Percentiles rank a stretch among this genome's conserved stretches.
Conservation (phyloP, 257 asterid species). For the Capsicum baccatum region DNA sequence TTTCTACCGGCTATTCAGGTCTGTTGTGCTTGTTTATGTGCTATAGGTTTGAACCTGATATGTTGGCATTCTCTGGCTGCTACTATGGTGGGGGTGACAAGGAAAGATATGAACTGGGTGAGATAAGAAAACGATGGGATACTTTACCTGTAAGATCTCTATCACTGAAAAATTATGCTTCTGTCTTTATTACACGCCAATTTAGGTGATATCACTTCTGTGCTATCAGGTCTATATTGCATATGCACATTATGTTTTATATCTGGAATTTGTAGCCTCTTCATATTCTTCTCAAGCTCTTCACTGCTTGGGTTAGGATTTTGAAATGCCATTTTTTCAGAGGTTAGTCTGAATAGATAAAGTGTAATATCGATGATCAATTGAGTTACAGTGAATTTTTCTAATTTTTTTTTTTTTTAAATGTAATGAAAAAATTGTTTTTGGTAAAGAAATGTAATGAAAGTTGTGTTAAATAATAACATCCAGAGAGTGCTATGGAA, state of each 20-base stretch:
- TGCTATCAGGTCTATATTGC: neutral
- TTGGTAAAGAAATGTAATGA: neutral
- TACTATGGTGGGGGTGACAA: conserved; percentile 61
- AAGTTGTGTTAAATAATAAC: neutral
- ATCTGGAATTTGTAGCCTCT: neutral
- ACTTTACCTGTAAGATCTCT: conserved; percentile 54
- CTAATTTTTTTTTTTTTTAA: neutral
- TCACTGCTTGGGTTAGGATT: neutral
- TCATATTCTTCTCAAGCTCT: neutral
- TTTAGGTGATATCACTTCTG: conserved; percentile 23
- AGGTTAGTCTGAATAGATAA: conserved; percentile 1
- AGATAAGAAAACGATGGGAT: conserved; percentile 61
- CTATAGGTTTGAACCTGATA: conserved; percentile 61
- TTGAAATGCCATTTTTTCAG: neutral
- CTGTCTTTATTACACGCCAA: neutral
- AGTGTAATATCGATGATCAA: conserved; percentile 17
- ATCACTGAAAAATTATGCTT: conserved; percentile 6
- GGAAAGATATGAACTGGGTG: conserved; percentile 53
- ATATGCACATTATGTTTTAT: neutral
- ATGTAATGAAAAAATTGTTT: neutral
- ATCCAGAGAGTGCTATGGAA: neutral
- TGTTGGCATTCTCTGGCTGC: conserved; percentile 65
- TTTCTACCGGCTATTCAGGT: conserved; percentile 13
- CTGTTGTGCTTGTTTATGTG: conserved; percentile 12
- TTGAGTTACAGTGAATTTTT: neutral